Evolutionary conservation across 2,329 filamentous ascomycete species (phyloP).

Genomic region (Madurella mycetomatis): DNA sequence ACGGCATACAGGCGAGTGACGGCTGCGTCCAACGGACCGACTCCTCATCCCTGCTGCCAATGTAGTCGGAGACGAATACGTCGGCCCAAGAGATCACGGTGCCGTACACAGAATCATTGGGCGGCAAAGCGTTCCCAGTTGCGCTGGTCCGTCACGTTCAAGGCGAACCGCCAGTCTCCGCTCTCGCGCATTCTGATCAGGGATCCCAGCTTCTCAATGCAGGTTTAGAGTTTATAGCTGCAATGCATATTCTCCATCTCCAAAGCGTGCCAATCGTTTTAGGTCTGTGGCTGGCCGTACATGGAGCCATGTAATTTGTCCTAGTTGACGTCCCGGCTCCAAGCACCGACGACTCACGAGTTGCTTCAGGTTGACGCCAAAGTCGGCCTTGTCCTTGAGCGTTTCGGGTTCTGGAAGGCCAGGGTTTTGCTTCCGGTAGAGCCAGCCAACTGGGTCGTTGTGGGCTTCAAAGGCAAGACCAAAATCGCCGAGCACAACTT

Average conservation of each 20-base stretch:
- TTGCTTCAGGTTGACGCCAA: not conserved
- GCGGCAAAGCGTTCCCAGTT: not conserved
- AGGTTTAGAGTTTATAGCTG: not conserved
- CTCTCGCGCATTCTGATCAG: not conserved
- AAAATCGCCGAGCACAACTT: slow-evolving; percentile 16
- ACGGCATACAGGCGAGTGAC: not conserved
- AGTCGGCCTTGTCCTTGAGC: slow-evolving; percentile 10
- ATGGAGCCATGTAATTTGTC: too few relatives aligned
- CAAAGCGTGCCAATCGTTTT: not conserved
- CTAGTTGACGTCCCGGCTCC: not conserved
- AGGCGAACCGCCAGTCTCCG: not conserved
- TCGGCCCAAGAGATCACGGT: slow-evolving; percentile 7
- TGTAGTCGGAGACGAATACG: not conserved
- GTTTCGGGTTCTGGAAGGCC: slow-evolving; percentile 5
- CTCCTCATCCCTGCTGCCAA: not conserved
- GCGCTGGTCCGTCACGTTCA: not conserved
- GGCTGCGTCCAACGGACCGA: slow-evolving; percentile 8
- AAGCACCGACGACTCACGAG: slow-evolving; percentile 1
- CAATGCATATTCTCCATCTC: not conserved
- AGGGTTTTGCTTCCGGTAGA: not conserved
- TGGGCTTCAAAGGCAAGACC: slow-evolving; percentile 5
- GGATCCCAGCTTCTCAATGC: not conserved
- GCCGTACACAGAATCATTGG: slow-evolving; percentile 9
- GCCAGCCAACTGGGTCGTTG: not conserved
- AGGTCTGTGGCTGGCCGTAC: too few relatives aligned